Conservation (phyloP, 2,329 filamentous ascomycete species). For the Fusarium floridanum region DNA sequence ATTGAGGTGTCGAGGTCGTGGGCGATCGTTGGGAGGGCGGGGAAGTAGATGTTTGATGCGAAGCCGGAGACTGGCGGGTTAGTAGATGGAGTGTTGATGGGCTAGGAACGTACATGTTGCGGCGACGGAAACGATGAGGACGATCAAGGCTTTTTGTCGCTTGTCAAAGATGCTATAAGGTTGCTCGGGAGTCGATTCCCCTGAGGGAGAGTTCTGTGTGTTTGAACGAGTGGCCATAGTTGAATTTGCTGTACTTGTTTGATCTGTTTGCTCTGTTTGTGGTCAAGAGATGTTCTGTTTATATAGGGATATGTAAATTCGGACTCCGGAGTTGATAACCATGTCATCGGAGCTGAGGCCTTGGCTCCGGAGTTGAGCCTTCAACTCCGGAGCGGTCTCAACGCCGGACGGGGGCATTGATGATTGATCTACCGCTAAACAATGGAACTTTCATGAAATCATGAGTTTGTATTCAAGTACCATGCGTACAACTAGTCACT, state of each 20-base stretch:
- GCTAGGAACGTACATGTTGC: conserved; percentile 60
- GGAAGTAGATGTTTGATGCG: conserved; percentile 63
- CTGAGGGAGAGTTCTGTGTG: background rate
- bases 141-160: conserved; percentile 61
- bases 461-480: background rate
- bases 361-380: background rate
- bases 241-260: background rate
- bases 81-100: conserved; percentile 6
- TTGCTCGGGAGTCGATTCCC: background rate
- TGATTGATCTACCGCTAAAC: background rate
- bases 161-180: conserved; percentile 65
- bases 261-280: background rate
- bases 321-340: background rate
- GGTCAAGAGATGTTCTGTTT: background rate
- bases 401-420: background rate
- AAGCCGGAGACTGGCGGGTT: conserved; percentile 54
- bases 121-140: conserved; percentile 61
- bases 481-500: conserved; percentile 61
- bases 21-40: conserved; percentile 60
- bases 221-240: background rate
- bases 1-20: conserved; percentile 56
- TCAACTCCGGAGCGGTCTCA: background rate
- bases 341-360: background rate
- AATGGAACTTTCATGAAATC: background rate
- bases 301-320: background rate